Evolutionary conservation across 2,329 filamentous ascomycete genomes (phyloP).

Genomic region (Cercospora citrullina): DNA sequence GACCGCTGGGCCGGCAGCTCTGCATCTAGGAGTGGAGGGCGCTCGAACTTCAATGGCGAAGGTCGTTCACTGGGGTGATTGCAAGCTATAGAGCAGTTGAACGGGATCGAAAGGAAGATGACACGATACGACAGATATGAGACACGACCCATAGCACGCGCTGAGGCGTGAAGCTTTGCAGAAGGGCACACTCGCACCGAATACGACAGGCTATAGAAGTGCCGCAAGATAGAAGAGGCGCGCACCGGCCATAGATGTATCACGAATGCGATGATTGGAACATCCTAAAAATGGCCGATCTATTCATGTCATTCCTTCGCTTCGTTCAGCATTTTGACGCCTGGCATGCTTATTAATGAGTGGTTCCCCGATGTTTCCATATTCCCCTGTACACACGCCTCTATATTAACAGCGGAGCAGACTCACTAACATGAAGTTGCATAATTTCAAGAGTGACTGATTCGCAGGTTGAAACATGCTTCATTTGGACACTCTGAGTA

Average conservation of each 20-base stretch:
- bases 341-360: background rate
- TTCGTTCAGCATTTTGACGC: too few relatives aligned
- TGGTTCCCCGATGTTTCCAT: background rate
- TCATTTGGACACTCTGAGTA: background rate
- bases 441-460: background rate
- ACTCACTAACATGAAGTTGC: background rate
- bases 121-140: slow-evolving; percentile 1
- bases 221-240: background rate
- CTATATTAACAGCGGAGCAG: background rate
- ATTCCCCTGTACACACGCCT: background rate
- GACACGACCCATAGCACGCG: slow-evolving; percentile 4
- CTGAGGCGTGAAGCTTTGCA: background rate
- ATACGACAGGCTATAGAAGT: background rate
- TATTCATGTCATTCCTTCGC: background rate
- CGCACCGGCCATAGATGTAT: background rate
- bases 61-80: background rate
- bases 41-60: background rate
- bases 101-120: background rate
- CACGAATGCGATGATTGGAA: background rate
- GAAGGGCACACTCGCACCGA: background rate
- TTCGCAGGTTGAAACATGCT: background rate
- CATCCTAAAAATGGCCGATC: background rate
- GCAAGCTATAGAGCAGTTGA: background rate
- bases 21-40: background rate
- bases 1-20: background rate